Evolutionary conservation across 768 basidiomycete species (phyloP).

Genomic region (Mycena galericulata): DNA sequence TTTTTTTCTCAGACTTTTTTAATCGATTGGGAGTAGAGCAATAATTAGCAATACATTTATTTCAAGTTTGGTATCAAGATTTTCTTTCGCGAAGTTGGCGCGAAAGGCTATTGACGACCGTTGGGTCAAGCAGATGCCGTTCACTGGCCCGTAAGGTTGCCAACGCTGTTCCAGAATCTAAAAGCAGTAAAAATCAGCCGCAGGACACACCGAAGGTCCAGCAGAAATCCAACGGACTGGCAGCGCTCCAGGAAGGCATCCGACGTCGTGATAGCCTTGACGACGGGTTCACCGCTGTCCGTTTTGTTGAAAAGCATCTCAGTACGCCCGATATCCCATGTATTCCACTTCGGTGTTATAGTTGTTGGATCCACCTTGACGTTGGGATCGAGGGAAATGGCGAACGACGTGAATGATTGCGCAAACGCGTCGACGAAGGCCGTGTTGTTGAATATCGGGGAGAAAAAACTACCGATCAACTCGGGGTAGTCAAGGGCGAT

Average conservation of each 20-base stretch:
- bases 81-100: no score
- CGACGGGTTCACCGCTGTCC: no score
- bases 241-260: conserved; percentile 18
- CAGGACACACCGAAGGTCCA: no score
- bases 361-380: no score
- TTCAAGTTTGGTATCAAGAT: no score
- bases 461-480: no score
- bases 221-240: no score
- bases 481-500: no score
- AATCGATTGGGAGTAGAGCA: conserved; percentile 5
- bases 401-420: conserved; percentile 28
- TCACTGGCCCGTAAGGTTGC: no score
- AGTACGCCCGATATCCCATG: background rate
- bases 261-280: conserved; percentile 12
- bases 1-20: conserved; percentile 6
- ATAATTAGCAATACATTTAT: conserved; percentile 8
- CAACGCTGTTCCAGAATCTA: conserved; percentile 32
- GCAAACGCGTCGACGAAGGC: conserved; percentile 30
- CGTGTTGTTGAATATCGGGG: conserved; percentile 28
- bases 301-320: no score
- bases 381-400: conserved; percentile 24
- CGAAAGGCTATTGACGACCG: no score
- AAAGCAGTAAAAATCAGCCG: background rate
- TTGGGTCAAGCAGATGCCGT: no score
- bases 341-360: conserved; percentile 22